Conservation (phyloP, 148 eudicot species). For the Limonium bicolor region DNA sequence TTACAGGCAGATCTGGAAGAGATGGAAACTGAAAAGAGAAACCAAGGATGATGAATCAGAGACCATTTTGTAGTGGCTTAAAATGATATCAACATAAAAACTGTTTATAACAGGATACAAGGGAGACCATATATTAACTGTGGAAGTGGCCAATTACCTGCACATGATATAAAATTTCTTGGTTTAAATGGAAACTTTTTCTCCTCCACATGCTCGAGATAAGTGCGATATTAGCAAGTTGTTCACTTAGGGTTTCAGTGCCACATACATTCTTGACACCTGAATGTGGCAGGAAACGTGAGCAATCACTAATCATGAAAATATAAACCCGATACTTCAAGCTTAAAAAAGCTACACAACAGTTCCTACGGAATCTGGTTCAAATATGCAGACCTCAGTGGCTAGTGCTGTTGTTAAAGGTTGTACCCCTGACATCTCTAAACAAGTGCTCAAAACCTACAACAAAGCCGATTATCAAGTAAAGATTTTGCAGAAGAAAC, state of each 20-base stretch:
- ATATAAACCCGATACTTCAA: neutral
- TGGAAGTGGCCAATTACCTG: too few relatives aligned
- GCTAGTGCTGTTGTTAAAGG: conserved; percentile 93
- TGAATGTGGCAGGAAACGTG: too few relatives aligned
- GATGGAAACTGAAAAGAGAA: too few relatives aligned
- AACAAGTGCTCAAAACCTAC: conserved; percentile 95
- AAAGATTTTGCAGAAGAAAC: neutral
- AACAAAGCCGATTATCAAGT: conserved; percentile 4
- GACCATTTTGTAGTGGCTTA: too few relatives aligned
- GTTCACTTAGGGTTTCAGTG: conserved; percentile 92
- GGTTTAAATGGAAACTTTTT: conserved; percentile 81
- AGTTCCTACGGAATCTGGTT: neutral
- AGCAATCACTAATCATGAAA: neutral
- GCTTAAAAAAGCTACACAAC: neutral
- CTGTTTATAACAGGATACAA: too few relatives aligned
- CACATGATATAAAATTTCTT: conserved; percentile 86
- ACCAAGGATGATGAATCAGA: too few relatives aligned
- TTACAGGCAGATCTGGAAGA: too few relatives aligned
- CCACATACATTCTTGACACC: conserved; percentile 93
- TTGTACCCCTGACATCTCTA: conserved; percentile 96
- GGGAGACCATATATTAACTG: too few relatives aligned
- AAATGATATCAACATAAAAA: too few relatives aligned
- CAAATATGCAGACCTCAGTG: conserved; percentile 81
- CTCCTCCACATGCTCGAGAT: conserved; percentile 75
- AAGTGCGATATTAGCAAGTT: conserved; percentile 73